phyloP scores from a whole-genome alignment of 345 rosid species.

The Atalantia buxifolia region DNA sequence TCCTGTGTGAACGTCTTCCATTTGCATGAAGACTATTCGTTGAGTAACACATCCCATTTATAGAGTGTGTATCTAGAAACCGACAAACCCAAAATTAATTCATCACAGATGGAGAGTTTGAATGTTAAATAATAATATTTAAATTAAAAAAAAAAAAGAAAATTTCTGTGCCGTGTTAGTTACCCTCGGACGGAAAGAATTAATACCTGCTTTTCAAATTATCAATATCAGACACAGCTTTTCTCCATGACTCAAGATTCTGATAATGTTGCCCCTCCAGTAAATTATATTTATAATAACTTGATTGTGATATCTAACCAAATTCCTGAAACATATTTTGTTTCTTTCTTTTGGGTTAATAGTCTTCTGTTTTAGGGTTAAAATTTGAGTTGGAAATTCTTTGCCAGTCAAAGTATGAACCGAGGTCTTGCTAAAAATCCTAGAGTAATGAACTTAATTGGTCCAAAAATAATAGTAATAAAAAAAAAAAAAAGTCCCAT shows the following conservation, averaged over 20 bases:
- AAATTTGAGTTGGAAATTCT: background rate
- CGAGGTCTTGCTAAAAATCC: constrained; percentile 4
- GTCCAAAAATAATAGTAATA: background rate
- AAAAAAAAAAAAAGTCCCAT: background rate
- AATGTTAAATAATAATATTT: no score
- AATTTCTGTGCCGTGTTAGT: constrained; percentile 14
- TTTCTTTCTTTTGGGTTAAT: background rate
- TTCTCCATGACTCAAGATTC: background rate
- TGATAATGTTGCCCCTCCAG: background rate
- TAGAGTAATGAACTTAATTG: background rate
- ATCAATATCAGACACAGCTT: background rate
- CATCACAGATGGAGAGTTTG: no score
- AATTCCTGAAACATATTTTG: constrained; percentile 5
- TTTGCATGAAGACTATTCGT: background rate
- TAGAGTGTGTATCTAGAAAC: background rate
- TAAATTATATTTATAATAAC: background rate
- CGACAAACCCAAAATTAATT: background rate
- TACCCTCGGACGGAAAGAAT: background rate
- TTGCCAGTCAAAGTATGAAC: constrained; percentile 6
- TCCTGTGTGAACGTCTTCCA: background rate
- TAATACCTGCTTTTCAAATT: background rate
- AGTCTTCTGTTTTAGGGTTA: background rate
- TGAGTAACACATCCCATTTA: background rate
- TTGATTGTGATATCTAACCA: constrained; percentile 16
- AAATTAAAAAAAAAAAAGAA: background rate